Percentiles rank a stretch among this genome's conserved stretches.
phyloP scores from a whole-genome alignment of 164 flowering plant species.

The Houttuynia cordata region DNA sequence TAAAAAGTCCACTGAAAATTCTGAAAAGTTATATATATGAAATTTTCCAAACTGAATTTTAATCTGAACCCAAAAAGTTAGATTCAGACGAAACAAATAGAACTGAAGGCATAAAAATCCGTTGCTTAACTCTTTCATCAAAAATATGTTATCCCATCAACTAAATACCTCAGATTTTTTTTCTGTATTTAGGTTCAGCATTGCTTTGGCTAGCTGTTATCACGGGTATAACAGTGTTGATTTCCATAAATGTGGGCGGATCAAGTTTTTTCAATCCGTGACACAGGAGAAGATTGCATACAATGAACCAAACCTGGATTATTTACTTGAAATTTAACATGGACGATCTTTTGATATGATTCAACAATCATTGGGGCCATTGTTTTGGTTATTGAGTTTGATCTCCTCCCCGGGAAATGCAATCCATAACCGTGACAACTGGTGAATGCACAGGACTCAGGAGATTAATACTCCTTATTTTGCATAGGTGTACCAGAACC shows the following conservation, averaged over 20 bases:
- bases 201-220: constrained; percentile 71
- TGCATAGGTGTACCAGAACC: no score
- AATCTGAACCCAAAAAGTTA: no score
- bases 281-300: constrained; percentile 2
- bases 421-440: not conserved
- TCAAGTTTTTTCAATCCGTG: constrained; percentile 82
- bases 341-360: not conserved
- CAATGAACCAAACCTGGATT: no score
- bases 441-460: not conserved
- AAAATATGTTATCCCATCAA: not conserved
- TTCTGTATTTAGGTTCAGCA: constrained; percentile 38
- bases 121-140: not conserved
- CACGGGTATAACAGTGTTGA: constrained; percentile 49
- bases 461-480: not conserved
- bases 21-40: no score
- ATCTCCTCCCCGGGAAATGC: no score
- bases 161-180: not conserved
- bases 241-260: constrained; percentile 54
- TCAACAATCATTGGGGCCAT: not conserved
- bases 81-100: no score
- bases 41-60: no score
- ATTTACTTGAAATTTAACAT: no score
- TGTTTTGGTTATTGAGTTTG: no score
- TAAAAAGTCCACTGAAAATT: no score
- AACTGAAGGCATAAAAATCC: not conserved